phyloP scores from a whole-genome alignment of 805 yeast species.

The Candida sonorensis region DNA sequence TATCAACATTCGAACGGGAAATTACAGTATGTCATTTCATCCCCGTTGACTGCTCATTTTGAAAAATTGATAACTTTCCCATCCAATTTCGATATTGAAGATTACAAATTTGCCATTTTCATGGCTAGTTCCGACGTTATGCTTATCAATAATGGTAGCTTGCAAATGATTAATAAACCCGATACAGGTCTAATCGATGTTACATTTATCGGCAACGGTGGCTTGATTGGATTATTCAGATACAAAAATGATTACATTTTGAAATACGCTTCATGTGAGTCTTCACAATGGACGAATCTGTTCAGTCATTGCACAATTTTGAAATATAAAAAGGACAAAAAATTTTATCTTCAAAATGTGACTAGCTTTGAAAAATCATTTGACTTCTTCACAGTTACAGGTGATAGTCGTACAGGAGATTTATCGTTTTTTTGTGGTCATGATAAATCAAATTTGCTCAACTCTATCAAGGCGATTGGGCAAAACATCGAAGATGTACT shows the following conservation, averaged over 20 bases:
- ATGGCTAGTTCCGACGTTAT: constrained; percentile 17
- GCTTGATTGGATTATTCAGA: constrained; percentile 6
- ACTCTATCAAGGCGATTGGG: constrained; percentile 1
- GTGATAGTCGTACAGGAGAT: constrained; percentile 1
- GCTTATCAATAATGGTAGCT: constrained; percentile 9
- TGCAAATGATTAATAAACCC: constrained; percentile 4
- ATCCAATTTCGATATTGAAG: too few relatives aligned
- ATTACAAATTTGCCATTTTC: constrained; percentile 11
- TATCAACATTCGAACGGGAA: constrained; percentile 11
- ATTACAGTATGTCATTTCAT: constrained; percentile 15
- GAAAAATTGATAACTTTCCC: constrained; percentile 5
- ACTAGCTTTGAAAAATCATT: constrained; percentile 4
- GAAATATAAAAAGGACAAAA: too few relatives aligned
- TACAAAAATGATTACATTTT: neutral
- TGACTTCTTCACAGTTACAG: constrained; percentile 4
- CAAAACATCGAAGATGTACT: constrained; percentile 5
- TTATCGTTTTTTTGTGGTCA: constrained; percentile 1
- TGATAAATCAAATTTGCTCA: constrained; percentile 1
- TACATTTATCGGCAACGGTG: neutral
- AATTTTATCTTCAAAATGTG: too few relatives aligned
- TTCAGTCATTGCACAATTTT: too few relatives aligned
- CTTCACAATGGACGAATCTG: too few relatives aligned
- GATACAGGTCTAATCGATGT: constrained; percentile 2
- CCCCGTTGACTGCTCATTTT: constrained; percentile 17
- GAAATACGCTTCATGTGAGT: neutral